Evolutionary conservation across 2,329 filamentous ascomycete genomes (phyloP).

Genomic region (Cordyceps javanica): DNA sequence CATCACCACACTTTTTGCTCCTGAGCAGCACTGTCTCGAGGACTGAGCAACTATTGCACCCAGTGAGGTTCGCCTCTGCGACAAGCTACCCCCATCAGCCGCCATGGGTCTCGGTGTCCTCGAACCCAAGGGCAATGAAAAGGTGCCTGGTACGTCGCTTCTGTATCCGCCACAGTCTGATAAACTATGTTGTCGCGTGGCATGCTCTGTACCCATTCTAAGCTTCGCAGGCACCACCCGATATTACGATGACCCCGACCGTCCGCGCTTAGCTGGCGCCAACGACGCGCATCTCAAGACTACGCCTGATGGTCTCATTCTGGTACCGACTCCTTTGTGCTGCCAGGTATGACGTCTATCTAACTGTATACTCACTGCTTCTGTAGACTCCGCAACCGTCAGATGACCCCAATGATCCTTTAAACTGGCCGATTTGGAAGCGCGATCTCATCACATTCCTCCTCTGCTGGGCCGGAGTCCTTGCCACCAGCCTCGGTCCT

Average conservation of each 20-base stretch:
- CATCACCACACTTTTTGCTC: neutral
- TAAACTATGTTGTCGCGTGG: neutral
- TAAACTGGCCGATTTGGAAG: constrained; percentile 79
- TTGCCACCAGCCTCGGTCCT: constrained; percentile 77
- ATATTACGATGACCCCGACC: constrained; percentile 55
- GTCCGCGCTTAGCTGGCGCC: constrained; percentile 35
- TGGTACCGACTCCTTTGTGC: constrained; percentile 44
- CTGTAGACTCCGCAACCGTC: constrained; percentile 68
- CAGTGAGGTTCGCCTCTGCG: neutral
- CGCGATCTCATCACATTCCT: constrained; percentile 75
- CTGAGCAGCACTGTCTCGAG: neutral
- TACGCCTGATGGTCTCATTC: constrained; percentile 68
- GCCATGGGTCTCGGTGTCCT: constrained; percentile 59
- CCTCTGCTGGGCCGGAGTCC: constrained; percentile 73
- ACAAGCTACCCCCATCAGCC: neutral
- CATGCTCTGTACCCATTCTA: neutral
- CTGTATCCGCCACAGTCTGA: neutral
- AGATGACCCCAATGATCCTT: constrained; percentile 83
- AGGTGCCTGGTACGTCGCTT: constrained; percentile 63
- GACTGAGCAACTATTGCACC: neutral
- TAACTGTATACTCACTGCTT: neutral
- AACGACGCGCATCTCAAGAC: constrained; percentile 57
- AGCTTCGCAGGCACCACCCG: constrained; percentile 47
- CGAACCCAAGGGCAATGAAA: constrained; percentile 56
- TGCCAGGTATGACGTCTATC: neutral